Conservation (phyloP, 371 early-diverging fungal species). For the Rhizopus delemar region DNA sequence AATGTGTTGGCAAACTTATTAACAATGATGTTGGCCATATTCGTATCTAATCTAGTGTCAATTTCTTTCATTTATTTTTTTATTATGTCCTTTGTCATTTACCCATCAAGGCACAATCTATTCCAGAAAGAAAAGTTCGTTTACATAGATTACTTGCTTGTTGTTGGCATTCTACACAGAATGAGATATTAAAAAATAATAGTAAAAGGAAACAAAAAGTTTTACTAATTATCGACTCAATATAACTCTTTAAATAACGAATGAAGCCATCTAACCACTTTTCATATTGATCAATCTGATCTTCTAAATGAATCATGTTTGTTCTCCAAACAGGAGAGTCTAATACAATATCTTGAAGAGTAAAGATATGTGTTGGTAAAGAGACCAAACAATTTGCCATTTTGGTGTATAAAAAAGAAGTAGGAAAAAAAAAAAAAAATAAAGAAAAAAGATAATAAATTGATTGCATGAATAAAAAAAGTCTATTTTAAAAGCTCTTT, state of each 20-base stretch:
- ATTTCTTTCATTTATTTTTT: neutral
- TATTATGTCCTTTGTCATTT: neutral
- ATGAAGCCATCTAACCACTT: slow-evolving; percentile 64
- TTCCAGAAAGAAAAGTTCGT: slow-evolving; percentile 28
- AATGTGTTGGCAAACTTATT: slow-evolving; percentile 47
- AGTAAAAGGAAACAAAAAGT: neutral
- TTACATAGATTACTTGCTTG: slow-evolving; percentile 39
- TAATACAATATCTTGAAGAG: slow-evolving; percentile 50
- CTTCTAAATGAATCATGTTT: slow-evolving; percentile 62
- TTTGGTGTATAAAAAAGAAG: neutral
- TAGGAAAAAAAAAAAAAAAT: neutral
- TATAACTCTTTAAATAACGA: slow-evolving; percentile 39
- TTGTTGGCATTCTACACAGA: slow-evolving; percentile 35
- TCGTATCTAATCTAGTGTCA: slow-evolving; percentile 26
- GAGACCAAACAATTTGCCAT: slow-evolving; percentile 19
- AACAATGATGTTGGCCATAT: slow-evolving; percentile 39
- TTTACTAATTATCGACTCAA: slow-evolving; percentile 49
- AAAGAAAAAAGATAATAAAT: neutral
- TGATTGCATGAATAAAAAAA: neutral
- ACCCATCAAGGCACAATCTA: slow-evolving; percentile 46
- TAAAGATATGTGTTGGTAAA: slow-evolving; percentile 36
- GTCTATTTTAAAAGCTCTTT: slow-evolving; percentile 44
- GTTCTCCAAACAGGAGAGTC: slow-evolving; percentile 73
- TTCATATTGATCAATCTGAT: slow-evolving; percentile 67
- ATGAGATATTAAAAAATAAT: neutral